Base-by-base conservation (phyloP, 306 rosid genomes). In the Hippophae tibetana region DNA sequence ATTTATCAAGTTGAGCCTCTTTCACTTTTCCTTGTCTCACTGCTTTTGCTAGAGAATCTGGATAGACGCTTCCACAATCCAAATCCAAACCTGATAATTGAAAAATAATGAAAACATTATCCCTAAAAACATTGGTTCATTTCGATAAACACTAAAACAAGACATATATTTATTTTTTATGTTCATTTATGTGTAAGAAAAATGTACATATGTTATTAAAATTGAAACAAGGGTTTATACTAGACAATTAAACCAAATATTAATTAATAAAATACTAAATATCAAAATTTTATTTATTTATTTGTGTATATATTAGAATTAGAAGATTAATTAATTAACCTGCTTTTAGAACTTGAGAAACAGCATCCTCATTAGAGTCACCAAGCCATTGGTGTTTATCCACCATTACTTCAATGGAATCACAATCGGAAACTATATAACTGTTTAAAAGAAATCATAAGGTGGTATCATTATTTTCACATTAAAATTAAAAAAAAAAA, bases 401-500 rank as follows among this genome's bases (percentile, higher is more conserved):
- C 23, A 61, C 62, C 46, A 55, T 61, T 23, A 69, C 68, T 13
- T 62, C 58, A 12, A 69, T 38, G 54, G 74, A 69, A 50, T 62
- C 74, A 42, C 74, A 69, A 55, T 69, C 74, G 7, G 73, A 41
- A 9, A 61, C 73, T 40, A 69, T 69, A 13, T 65, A 65, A 45
- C 69, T 65, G 62, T 47, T n/a, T 9, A 11, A 47, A 2, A 6
- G 1, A 26, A 18, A 18, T 18, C 23, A 18, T 1, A 7, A 0
- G 13, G 5, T 23, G 0, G 1, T 1, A 58, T 8, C 44, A 10
- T 10, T 9, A 49, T 1, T 49, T 10, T 12, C 13, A 13, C 7
- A 10, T 5, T 49, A 12, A 49, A 49, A 12, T 49, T 5, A 0
- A 6, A 11, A 3, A 3, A 1, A 49, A 13, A 5, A 49, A 49